Conservation (phyloP, 2,329 filamentous ascomycete genomes). For the Phaeosphaeriaceae sp. region DNA sequence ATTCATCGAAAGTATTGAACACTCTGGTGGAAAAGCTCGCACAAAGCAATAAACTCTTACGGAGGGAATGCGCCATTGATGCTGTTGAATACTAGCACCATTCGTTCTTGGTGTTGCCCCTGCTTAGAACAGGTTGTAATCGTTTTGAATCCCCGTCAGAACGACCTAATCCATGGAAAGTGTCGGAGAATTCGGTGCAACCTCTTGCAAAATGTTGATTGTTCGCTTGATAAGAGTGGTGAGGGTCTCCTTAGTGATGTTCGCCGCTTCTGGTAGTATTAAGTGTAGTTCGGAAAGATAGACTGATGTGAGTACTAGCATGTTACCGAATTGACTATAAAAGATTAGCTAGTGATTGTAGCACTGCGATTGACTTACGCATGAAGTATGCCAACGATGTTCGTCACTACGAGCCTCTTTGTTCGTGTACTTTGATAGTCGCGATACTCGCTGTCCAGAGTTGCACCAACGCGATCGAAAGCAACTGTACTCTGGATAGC, state of each 20-base stretch:
- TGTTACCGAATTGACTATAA: conserved; percentile 83
- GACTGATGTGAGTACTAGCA: conserved; percentile 83
- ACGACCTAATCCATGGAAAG: no score
- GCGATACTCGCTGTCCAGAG: conserved; percentile 28
- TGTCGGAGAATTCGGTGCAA: conserved; percentile 75
- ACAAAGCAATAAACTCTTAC: no score
- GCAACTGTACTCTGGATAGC: conserved; percentile 85
- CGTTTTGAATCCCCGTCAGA: no score
- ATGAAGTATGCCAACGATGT: conserved; percentile 93
- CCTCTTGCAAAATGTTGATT: conserved; percentile 74
- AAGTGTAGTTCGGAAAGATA: conserved; percentile 63
- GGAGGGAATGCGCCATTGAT: no score
- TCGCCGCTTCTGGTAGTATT: conserved; percentile 34
- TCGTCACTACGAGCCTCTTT: conserved; percentile 81
- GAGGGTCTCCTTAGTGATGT: conserved; percentile 34
- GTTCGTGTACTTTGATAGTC: conserved; percentile 63
- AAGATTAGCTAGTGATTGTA: no score
- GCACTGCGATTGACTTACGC: background rate
- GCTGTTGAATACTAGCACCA: no score
- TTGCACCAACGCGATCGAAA: conserved; percentile 69
- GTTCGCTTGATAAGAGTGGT: conserved; percentile 57
- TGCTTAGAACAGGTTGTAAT: no score
- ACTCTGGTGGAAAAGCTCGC: no score
- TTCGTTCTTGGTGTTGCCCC: no score
- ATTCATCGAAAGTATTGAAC: no score